Evolutionary conservation across 208 protist species (phyloP).

Genomic region (Crithidia thermophila): DNA sequence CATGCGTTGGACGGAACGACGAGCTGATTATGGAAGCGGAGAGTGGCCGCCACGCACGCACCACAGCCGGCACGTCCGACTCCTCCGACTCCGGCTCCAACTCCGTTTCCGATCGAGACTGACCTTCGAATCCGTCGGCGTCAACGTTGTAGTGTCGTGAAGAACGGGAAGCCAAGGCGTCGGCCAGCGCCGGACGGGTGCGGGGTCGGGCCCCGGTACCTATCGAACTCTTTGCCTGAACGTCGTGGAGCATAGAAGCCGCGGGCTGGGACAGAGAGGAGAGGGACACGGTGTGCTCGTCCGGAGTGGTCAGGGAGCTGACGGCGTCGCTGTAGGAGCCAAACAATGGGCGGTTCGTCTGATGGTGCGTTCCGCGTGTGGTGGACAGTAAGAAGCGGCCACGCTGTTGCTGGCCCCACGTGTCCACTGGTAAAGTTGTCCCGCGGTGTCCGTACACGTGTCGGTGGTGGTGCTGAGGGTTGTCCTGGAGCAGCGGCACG

Average conservation of each 20-base stretch:
- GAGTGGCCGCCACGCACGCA: conserved; percentile 15
- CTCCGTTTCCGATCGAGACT: too few species aligned
- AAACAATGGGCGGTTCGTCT: too few species aligned
- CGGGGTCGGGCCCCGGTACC: not conserved
- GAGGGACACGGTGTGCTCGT: too few species aligned
- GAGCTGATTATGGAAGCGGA: conserved; percentile 5
- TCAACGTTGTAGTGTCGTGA: too few species aligned
- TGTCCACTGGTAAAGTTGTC: not conserved
- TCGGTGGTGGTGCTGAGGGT: not conserved
- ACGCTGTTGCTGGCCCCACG: conserved; percentile 4
- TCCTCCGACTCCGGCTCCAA: too few species aligned
- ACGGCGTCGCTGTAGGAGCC: too few species aligned
- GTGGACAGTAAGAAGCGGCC: not conserved
- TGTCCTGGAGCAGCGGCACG: too few species aligned
- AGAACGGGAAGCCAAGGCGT: conserved; percentile 6
- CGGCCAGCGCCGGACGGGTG: not conserved
- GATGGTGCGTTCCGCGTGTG: not conserved
- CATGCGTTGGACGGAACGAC: not conserved
- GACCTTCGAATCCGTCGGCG: too few species aligned
- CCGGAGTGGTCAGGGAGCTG: too few species aligned
- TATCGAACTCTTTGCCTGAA: too few species aligned
- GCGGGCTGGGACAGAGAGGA: too few species aligned
- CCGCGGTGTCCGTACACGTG: not conserved
- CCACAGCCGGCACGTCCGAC: not conserved
- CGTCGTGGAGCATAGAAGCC: too few species aligned